phyloP scores from a whole-genome alignment of 2,329 filamentous ascomycete genomes.

The Penicillium hesseltinei region DNA sequence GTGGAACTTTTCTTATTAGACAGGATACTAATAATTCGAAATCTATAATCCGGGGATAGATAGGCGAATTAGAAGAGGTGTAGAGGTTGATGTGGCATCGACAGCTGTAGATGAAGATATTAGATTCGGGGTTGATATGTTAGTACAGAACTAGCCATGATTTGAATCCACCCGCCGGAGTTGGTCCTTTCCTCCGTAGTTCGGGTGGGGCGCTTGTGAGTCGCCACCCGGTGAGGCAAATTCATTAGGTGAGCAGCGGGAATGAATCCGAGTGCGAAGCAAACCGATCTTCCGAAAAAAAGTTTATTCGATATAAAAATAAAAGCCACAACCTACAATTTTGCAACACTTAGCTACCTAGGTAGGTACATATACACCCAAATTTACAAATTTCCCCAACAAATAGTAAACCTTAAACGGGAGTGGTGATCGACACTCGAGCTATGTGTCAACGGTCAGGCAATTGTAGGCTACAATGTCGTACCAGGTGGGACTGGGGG shows the following conservation, averaged over 20 bases:
- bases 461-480: not conserved
- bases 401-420: not conserved
- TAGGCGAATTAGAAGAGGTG: not conserved
- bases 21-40: not conserved
- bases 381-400: not conserved
- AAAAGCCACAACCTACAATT: not conserved
- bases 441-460: not conserved
- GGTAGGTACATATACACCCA: not conserved
- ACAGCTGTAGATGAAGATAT: not conserved
- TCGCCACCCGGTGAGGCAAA: constrained; percentile 4
- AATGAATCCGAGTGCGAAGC: not conserved
- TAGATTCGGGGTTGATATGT: not conserved
- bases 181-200: not conserved
- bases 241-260: not conserved
- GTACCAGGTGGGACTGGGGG: not conserved
- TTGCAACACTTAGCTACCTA: not conserved
- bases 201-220: not conserved
- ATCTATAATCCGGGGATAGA: not conserved
- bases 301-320: not conserved
- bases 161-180: not conserved
- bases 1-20: not conserved
- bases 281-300: not conserved
- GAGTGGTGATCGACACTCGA: not conserved
- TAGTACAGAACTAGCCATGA: not conserved
- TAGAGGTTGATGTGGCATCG: not conserved